A percentile compares a stretch with the other conserved stretches of the same genome.
phyloP scores from a whole-genome alignment of 2,329 filamentous ascomycete genomes.

The Diaporthe velutina region DNA sequence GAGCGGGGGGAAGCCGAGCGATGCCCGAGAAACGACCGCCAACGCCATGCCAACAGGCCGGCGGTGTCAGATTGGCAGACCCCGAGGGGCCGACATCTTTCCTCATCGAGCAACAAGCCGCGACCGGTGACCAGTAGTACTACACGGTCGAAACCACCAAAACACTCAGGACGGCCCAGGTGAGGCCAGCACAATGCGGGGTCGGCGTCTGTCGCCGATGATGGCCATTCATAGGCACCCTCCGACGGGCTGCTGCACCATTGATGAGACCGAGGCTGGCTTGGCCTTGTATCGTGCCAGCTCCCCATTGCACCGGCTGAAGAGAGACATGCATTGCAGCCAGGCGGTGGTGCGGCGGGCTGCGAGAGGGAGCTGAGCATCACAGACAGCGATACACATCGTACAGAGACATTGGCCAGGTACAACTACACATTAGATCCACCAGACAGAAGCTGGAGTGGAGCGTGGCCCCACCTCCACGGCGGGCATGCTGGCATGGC shows the following conservation, averaged over 20 bases:
- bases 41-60: background rate
- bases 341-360: background rate
- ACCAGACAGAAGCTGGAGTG: conserved; percentile 21
- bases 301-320: conserved; percentile 18
- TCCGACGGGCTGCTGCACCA: conserved; percentile 15
- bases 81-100: conserved; percentile 34
- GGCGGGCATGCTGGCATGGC: background rate
- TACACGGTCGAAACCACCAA: conserved; percentile 23
- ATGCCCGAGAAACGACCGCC: conserved; percentile 45
- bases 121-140: conserved; percentile 20
- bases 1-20: conserved; percentile 43
- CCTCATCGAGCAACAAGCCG: conserved; percentile 19
- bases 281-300: conserved; percentile 23
- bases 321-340: conserved; percentile 29
- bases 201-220: conserved; percentile 4
- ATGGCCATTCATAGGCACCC: conserved; percentile 21
- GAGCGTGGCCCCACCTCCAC: background rate
- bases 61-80: conserved; percentile 24
- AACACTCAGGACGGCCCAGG: background rate
- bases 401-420: background rate
- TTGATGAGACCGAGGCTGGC: conserved; percentile 12
- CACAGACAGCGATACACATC: background rate
- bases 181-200: conserved; percentile 22
- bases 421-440: background rate
- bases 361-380: background rate